These are phyloP conservation scores for Gossypium longicalyx DNA, from an alignment of 345 rosid species.

Conservation along the genomic window DNA sequence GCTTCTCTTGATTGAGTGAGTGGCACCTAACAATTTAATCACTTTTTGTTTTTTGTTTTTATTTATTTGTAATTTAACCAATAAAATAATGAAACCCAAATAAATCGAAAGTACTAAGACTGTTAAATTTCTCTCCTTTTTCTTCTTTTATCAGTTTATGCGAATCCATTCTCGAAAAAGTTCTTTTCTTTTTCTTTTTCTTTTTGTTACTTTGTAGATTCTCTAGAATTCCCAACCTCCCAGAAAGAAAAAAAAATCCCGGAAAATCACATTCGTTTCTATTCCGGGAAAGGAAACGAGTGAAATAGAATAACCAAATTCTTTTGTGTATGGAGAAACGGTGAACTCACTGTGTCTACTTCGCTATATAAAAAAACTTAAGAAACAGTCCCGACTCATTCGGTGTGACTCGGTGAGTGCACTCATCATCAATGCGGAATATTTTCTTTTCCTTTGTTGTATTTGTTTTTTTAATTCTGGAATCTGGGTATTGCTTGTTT, in stretches of 20 bases:
- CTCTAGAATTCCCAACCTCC: conserved; percentile 21
- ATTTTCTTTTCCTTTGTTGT: conserved; percentile 16
- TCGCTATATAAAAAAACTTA: not conserved
- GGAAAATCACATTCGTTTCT: conserved; percentile 18
- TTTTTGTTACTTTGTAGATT: not conserved
- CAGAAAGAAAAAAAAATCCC: conserved; percentile 4
- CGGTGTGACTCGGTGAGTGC: conserved; percentile 30
- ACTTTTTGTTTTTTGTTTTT: not conserved
- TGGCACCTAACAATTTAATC: not conserved
- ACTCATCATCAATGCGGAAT: conserved; percentile 21
- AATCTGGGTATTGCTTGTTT: conserved; percentile 23
- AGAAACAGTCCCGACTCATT: not conserved
- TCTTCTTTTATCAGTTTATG: not conserved
- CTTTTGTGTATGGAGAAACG: not conserved
- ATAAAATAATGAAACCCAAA: not conserved
- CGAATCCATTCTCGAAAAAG: conserved; percentile 23
- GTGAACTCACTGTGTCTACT: conserved; percentile 8
- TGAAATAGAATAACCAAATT: not conserved
- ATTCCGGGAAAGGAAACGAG: conserved; percentile 12
- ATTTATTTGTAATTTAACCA: not conserved
- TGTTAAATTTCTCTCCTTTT: not conserved
- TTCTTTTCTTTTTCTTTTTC: not conserved
- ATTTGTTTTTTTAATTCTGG: conserved; percentile 22
- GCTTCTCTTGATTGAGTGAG: not conserved
- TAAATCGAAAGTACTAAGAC: not conserved